Evolutionary conservation across 306 rosid species (phyloP), one percentile per base, ranked within the genome.

Genomic region (Cajanus cajan): DNA sequence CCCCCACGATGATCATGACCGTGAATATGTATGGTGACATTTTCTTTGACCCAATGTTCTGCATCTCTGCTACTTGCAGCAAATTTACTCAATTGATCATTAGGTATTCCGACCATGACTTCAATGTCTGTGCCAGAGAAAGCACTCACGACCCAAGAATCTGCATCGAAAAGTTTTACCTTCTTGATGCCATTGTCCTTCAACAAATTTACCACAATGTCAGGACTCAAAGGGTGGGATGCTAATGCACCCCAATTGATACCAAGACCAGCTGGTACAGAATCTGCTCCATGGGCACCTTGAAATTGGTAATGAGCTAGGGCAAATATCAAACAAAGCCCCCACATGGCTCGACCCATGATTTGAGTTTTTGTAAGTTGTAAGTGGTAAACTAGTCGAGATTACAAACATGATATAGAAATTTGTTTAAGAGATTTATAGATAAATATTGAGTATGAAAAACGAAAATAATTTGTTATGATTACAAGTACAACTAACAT

Each of bases 91-190:
- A 92, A 80, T 45, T 78, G 89, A 61, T 87, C 90, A 18, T 94
- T 94, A 24, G 98, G 93, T 54, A 94, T 92, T 28, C 90, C 97
- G 7, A 94, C 69, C 86, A 90, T 86, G 71, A 91, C 88, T 61
- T 94, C 91, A 10, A 92, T 82, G 1, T 65, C 86, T 0, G 89
- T 63, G 1, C 95, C 98, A 0, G 83, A 33, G 39, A 92, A 79
- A 4, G 92, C 86, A 25, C 73, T 25, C 3, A 94, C 80, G 1
- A 79, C 79, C 87, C 82, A 50, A 31, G 88, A 62, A 75, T 94
- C 97, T 3, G 97, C 82, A 12, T 92, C 98, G 24, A 94, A 94
- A 39, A 94, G 86, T 77, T 94, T 94, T 4, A 86, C 91, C 80
- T 89, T 90, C n/a, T 84, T 82, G 43, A 94, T 87, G 2, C 89